A percentile compares a stretch with the other conserved stretches of the same genome.
Evolutionary conservation across 768 basidiomycete genomes (phyloP).

Genomic region (Leccinum longicurvipes): DNA sequence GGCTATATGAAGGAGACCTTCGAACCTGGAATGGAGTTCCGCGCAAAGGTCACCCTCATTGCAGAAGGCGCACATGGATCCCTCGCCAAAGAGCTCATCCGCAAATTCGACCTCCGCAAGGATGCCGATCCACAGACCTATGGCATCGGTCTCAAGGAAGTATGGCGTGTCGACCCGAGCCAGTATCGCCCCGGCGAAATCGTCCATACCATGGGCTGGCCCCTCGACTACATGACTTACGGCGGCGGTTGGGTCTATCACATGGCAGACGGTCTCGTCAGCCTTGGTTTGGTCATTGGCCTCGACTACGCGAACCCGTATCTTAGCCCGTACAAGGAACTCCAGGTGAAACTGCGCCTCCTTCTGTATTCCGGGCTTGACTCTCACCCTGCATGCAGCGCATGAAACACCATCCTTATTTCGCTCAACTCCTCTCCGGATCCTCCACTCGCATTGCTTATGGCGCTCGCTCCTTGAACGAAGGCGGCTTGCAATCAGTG

Average conservation of each 20-base stretch:
- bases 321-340: constrained; percentile 85
- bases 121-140: constrained; percentile 85
- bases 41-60: constrained; percentile 85
- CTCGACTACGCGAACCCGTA: constrained; percentile 95
- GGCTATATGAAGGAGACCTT: constrained; percentile 79
- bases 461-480: constrained; percentile 84
- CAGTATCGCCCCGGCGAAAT: constrained; percentile 67
- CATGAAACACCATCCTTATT: constrained; percentile 97
- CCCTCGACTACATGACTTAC: constrained; percentile 68
- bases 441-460: constrained; percentile 79
- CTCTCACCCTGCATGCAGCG: constrained; percentile 39
- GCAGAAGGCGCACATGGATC: constrained; percentile 96
- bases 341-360: constrained; percentile 60
- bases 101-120: constrained; percentile 69
- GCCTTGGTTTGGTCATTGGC: constrained; percentile 87
- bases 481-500: constrained; percentile 91
- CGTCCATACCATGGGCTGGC: constrained; percentile 96
- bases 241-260: constrained; percentile 96
- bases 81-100: constrained; percentile 75
- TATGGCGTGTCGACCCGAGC: constrained; percentile 80
- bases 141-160: constrained; percentile 94
- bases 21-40: constrained; percentile 96
- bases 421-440: constrained; percentile 73
- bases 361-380: not conserved
- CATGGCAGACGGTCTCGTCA: constrained; percentile 89